Evolutionary conservation across 495 filamentous ascomycete species (phyloP), one percentile per base, ranked within the genome.

Genomic region (Penicillium verhagenii): DNA sequence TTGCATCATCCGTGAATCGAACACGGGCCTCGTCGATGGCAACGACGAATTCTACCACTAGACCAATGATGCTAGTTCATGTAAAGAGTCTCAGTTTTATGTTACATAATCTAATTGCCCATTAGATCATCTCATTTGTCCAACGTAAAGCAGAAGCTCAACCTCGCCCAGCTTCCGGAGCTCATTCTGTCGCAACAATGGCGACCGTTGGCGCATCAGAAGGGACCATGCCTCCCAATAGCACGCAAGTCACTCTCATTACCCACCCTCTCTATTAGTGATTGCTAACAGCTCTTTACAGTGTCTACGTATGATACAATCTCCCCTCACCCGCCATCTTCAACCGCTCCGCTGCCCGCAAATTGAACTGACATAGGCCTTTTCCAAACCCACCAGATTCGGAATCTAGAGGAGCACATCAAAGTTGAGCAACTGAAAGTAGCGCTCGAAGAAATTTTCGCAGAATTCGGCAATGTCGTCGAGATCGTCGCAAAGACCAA

Each of bases 401-500:
- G 86, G 58, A 96, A 97, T 70, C 85, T 98, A 54, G 89, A 96
- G 72, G 95, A 98, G 79, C 84, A 86, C 58, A 86, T 96, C 70
- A 96, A 96, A 65, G 77, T 89, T 50, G 86, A 89, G 18, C 66
- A 84, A 35, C 81, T 98, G 16, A 91, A 86, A 60, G 82, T 86
- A 59, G 81, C 90, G 0, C 79, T 97, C 20, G 64, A 65, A 4
- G 83, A 87, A 61, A 83, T 97, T 66, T 99, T 99, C 75, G 83
- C 83, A 42, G 90, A 96, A 65, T 97, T 91, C 72, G 94, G 94
- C 64, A 89, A 79, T 51, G 82, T 99, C 62, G 74, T 97, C 61
- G 94, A 99, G 54, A 84, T 99, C 53, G 83, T 97, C 50, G 91
- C 91, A 35, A 97, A 97, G 78, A 88, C 80, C 43, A 96, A 93